These are phyloP conservation scores for Backusella circina DNA, from an alignment of 192 early-diverging fungal genomes.

Conservation along the genomic window DNA sequence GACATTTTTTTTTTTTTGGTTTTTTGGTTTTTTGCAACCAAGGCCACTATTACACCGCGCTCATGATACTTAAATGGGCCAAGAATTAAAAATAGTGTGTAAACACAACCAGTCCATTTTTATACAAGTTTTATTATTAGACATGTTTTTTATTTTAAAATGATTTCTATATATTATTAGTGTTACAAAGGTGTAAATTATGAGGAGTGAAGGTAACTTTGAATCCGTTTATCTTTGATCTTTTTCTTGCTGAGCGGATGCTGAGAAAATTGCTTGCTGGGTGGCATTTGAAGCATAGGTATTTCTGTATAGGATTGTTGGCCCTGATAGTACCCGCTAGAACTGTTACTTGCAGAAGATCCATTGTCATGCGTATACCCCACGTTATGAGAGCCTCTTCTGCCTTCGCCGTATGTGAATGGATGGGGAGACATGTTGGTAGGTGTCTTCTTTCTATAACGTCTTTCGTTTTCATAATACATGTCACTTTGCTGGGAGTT, in stretches of 20 bases:
- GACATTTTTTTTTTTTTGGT: not conserved
- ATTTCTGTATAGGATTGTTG: not conserved
- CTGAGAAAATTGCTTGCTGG: not conserved
- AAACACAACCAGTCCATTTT: not conserved
- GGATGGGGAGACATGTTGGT: conserved; percentile 2
- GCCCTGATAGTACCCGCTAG: not conserved
- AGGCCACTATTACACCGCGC: not conserved
- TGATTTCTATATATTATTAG: not conserved
- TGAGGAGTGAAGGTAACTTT: not conserved
- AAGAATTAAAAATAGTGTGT: not conserved
- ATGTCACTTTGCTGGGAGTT: not conserved
- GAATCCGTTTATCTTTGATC: conserved; percentile 7
- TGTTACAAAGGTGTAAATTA: not conserved
- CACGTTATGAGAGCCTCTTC: not conserved
- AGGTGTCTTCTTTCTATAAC: not conserved
- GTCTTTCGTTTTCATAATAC: not conserved
- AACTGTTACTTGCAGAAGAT: not conserved
- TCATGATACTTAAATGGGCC: no score
- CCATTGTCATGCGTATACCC: not conserved
- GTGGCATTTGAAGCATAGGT: not conserved
- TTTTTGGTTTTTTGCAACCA: not conserved
- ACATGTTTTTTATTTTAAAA: not conserved
- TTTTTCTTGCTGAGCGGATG: conserved; percentile 5
- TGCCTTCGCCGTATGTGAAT: not conserved
- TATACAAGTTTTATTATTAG: conserved; percentile 7